These are phyloP conservation scores for Galerina marginata DNA, from an alignment of 768 basidiomycete species.

Conservation along the genomic window DNA sequence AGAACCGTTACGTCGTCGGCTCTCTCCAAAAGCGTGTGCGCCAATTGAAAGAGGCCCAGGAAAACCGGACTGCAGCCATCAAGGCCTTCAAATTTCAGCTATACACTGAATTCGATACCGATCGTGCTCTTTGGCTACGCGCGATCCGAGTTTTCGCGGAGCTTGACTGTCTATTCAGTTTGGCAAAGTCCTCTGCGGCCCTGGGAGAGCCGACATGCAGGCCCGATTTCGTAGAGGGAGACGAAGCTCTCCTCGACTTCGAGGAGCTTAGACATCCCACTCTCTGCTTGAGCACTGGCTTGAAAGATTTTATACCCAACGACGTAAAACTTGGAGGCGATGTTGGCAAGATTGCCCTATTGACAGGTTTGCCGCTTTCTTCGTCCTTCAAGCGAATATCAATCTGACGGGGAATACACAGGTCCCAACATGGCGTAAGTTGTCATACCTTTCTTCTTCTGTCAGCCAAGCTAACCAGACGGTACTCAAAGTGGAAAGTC, in stretches of 20 bases:
- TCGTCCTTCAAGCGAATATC: not conserved
- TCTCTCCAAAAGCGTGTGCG: constrained; percentile 75
- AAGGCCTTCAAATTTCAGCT: constrained; percentile 84
- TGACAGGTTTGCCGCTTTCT: constrained; percentile 69
- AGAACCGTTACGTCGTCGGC: constrained; percentile 78
- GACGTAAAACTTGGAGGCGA: constrained; percentile 85
- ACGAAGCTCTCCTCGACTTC: constrained; percentile 85
- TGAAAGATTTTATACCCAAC: constrained; percentile 90
- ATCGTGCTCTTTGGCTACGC: constrained; percentile 83
- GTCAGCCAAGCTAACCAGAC: not conserved
- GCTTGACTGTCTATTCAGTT: constrained; percentile 93
- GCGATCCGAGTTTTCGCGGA: constrained; percentile 88
- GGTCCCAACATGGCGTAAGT: constrained; percentile 90
- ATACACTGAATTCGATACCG: constrained; percentile 81
- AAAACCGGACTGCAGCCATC: constrained; percentile 79
- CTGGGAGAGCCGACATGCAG: constrained; percentile 95
- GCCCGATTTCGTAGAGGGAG: constrained; percentile 84
- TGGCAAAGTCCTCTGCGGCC: constrained; percentile 87
- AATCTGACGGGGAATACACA: constrained; percentile 27
- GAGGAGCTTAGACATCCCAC: constrained; percentile 90
- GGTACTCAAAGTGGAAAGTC: constrained; percentile 38
- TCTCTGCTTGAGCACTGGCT: constrained; percentile 63
- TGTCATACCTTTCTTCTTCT: not conserved
- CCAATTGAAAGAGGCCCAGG: constrained; percentile 90
- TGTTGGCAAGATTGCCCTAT: constrained; percentile 74